Evolutionary conservation across 805 yeast species (phyloP).

Genomic region (Lipomyces lipofer): DNA sequence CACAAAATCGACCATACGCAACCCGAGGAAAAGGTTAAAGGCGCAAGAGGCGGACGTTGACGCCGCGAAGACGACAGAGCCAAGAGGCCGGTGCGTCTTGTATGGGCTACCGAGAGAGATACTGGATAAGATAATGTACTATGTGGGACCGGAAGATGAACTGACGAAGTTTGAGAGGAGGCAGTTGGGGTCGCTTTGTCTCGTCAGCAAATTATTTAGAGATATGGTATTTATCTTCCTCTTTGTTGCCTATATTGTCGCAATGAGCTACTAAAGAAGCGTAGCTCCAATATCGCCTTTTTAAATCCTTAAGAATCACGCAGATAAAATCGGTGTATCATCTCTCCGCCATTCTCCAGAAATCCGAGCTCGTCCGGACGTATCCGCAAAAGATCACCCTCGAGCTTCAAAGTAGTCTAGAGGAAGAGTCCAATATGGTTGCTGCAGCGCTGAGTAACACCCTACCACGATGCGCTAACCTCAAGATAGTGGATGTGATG

Average conservation of each 20-base stretch:
- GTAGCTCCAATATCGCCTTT: constrained; percentile 25
- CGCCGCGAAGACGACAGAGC: background rate
- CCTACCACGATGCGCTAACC: constrained; percentile 12
- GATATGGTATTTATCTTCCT: constrained; percentile 14
- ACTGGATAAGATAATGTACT: constrained; percentile 8
- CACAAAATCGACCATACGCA: background rate
- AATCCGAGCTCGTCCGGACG: constrained; percentile 4
- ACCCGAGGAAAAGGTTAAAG: background rate
- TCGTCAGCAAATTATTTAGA: constrained; percentile 15
- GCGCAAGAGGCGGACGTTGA: background rate
- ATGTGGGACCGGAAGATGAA: constrained; percentile 11
- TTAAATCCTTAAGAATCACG: constrained; percentile 13
- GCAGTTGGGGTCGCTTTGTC: constrained; percentile 10
- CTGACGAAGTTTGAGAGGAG: constrained; percentile 15
- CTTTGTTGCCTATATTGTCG: background rate
- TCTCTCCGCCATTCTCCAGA: constrained; percentile 12
- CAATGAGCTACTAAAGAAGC: background rate
- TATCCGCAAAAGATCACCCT: constrained; percentile 9
- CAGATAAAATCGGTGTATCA: constrained; percentile 16
- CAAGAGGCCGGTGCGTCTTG: too few species aligned
- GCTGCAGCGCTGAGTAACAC: constrained; percentile 20
- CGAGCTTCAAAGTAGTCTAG: constrained; percentile 23
- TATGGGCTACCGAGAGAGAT: constrained; percentile 10
- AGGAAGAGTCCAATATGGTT: constrained; percentile 31
- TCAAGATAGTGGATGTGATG: constrained; percentile 8